These are phyloP conservation scores for Ophiostoma populinum DNA, from an alignment of 2,329 filamentous ascomycete genomes.

Conservation along the genomic window DNA sequence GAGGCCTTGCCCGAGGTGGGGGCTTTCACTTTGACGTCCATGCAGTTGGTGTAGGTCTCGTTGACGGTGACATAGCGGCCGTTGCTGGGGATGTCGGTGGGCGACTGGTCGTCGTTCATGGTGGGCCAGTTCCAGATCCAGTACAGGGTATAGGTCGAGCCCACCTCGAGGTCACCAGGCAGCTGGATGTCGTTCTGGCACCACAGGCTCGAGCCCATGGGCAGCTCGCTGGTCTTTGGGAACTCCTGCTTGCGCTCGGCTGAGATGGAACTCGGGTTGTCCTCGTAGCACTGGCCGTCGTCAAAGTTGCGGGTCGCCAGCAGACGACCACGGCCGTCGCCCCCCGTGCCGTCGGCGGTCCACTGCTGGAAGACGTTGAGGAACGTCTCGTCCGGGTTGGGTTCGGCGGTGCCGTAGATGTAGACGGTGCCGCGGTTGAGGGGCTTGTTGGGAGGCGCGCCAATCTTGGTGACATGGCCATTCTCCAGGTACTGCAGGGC, in stretches of 20 bases:
- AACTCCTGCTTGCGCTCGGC: slow-evolving; percentile 38
- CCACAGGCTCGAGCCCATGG: slow-evolving; percentile 43
- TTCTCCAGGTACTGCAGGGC: slow-evolving; percentile 58
- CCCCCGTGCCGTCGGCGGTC: slow-evolving; percentile 66
- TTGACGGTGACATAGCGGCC: slow-evolving; percentile 16
- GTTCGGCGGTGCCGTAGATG: slow-evolving; percentile 52
- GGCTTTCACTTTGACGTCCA: slow-evolving; percentile 18
- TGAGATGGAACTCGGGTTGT: slow-evolving; percentile 44
- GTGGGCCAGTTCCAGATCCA: slow-evolving; percentile 96
- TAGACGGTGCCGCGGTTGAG: slow-evolving; percentile 53
- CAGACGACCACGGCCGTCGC: slow-evolving; percentile 59
- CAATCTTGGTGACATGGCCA: slow-evolving; percentile 50
- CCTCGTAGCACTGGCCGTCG: slow-evolving; percentile 78
- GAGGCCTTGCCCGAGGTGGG: slow-evolving; percentile 3
- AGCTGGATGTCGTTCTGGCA: slow-evolving; percentile 73
- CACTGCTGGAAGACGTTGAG: slow-evolving; percentile 58
- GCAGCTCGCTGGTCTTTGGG: slow-evolving; percentile 29
- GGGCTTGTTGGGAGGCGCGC: slow-evolving; percentile 40
- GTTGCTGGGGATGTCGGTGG: slow-evolving; percentile 18
- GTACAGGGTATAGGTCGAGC: slow-evolving; percentile 62
- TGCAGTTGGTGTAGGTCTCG: slow-evolving; percentile 26
- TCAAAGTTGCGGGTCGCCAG: slow-evolving; percentile 69
- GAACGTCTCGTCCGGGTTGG: slow-evolving; percentile 30
- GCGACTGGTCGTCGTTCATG: slow-evolving; percentile 21
- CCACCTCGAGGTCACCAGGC: slow-evolving; percentile 44